Conservation (phyloP, 2,329 filamentous ascomycete species). For the Acrocalymma vagum region DNA sequence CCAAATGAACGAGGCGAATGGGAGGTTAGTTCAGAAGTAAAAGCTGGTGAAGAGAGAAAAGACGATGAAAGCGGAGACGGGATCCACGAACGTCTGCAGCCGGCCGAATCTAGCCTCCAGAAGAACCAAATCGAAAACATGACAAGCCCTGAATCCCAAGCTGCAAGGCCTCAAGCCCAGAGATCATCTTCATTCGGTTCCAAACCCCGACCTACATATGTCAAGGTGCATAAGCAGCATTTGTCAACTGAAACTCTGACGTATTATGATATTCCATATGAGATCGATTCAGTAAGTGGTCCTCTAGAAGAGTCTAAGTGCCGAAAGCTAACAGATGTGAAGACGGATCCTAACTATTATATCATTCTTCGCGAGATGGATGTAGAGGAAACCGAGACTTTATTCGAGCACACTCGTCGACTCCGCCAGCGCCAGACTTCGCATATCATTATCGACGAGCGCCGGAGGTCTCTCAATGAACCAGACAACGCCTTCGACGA, state of each 20-base stretch:
- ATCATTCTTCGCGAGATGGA: constrained; percentile 53
- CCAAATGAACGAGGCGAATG: no score
- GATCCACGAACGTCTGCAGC: constrained; percentile 57
- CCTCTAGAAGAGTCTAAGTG: no score
- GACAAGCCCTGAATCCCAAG: constrained; percentile 57
- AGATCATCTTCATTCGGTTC: constrained; percentile 46
- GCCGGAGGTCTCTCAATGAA: no score
- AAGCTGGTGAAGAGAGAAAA: constrained; percentile 49
- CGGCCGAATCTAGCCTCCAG: constrained; percentile 54
- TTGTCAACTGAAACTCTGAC: constrained; percentile 49
- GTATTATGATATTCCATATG: constrained; percentile 52
- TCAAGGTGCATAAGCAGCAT: constrained; percentile 50
- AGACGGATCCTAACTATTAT: constrained; percentile 52
- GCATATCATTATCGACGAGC: no score
- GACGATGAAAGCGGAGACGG: constrained; percentile 53
- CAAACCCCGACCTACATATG: constrained; percentile 45
- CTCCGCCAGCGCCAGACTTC: constrained; percentile 43
- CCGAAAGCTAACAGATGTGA: constrained; percentile 36
- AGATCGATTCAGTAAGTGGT: constrained; percentile 51
- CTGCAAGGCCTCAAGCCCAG: no score
- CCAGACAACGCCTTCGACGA: no score
- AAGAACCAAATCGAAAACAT: constrained; percentile 58
- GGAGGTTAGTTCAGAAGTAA: no score
- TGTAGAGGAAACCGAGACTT: constrained; percentile 49
- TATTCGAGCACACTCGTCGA: constrained; percentile 54